Base-by-base conservation (phyloP, 768 basidiomycete species). In the Trametes cingulata region DNA sequence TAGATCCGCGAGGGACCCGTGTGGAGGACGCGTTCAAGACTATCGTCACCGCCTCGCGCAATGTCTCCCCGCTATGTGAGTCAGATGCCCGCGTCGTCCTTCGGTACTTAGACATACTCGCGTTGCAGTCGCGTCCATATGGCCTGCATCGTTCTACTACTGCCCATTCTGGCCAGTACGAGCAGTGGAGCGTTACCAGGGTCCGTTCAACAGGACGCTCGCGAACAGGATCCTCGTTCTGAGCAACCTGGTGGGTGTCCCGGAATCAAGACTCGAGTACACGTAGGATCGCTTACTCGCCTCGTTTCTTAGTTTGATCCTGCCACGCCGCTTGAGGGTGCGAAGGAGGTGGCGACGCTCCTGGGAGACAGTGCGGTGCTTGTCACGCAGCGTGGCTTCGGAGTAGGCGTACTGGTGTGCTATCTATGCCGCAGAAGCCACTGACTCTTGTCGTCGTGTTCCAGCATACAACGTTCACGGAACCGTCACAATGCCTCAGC, bases 301-400 rank as follows among this genome's bases (percentile, higher is more conserved):
- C n/a, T n/a, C n/a, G n/a, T n/a, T n/a, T n/a, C n/a, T n/a, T n/a
- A 61, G 56, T 54, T 45, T 9, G 53, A 65, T 20, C 67, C 67
- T 13, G 40, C 64, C 3, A 66, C 67, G 1, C 67, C 67, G 1
- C 50, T 64, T 10, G 29, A 58, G 5, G 43, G 40, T 22, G 67
- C 67, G 6, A 20, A 57, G 40, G 35, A 22, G n/a, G 42, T 66
- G 8, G 58, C 22, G 8, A 33, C 40, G 3, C 33, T 61, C 20
- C 53, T 68, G n/a, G 61, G 63, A 15, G 48, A 67, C 25, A 27
- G 49, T 14, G 59, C 61, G 0, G 14, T 24, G 3, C 47, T 68
- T 3, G 49, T 67, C 12, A 12, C 46, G 19, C 54, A 62, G 15
- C 24, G 62, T 13, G 67, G 61, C 6, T 58, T 63, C 33, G 62